Evolutionary conservation across 768 basidiomycete genomes (phyloP).

Genomic region (Leccinum pellstonianum): DNA sequence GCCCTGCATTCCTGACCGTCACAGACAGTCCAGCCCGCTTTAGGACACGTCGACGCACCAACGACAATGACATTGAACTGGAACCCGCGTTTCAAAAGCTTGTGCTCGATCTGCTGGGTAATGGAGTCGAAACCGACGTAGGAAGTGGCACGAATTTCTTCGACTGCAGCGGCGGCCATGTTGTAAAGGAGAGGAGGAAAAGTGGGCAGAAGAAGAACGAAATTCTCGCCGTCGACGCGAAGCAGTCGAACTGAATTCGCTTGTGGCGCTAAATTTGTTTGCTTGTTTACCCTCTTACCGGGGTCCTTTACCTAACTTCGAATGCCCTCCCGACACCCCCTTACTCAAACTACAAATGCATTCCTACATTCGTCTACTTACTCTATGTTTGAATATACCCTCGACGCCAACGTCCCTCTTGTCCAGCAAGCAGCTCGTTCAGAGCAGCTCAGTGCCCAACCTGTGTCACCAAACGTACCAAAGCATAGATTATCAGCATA

Average conservation of each 20-base stretch:
- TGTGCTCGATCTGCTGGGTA: conserved; percentile 97
- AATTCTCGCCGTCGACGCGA: conserved; percentile 17
- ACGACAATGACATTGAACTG: conserved; percentile 99
- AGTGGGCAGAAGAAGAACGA: conserved; percentile 14
- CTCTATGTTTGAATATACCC: neutral
- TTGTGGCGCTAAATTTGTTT: conserved; percentile 35
- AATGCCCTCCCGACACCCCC: conserved; percentile 20
- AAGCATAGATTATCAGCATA: conserved; percentile 41
- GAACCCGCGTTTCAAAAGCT: conserved; percentile 98
- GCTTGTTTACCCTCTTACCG: conserved; percentile 22
- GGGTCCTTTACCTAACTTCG: conserved; percentile 21
- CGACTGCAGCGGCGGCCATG: conserved; percentile 48
- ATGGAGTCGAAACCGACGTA: conserved; percentile 99
- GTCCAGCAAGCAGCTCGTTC: conserved; percentile 10
- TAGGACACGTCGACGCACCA: conserved; percentile 52
- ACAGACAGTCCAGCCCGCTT: neutral
- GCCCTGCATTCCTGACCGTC: conserved; percentile 51
- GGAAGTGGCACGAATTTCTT: conserved; percentile 86
- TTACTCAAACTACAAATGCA: neutral
- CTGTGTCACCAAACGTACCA: conserved; percentile 30
- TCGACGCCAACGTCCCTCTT: neutral
- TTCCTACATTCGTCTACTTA: neutral
- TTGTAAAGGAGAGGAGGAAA: conserved; percentile 19
- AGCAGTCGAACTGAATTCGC: conserved; percentile 13
- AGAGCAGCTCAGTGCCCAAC: conserved; percentile 48